phyloP scores from a whole-genome alignment of 1,284 basidiomycete species.

The Ustilago loliicola region DNA sequence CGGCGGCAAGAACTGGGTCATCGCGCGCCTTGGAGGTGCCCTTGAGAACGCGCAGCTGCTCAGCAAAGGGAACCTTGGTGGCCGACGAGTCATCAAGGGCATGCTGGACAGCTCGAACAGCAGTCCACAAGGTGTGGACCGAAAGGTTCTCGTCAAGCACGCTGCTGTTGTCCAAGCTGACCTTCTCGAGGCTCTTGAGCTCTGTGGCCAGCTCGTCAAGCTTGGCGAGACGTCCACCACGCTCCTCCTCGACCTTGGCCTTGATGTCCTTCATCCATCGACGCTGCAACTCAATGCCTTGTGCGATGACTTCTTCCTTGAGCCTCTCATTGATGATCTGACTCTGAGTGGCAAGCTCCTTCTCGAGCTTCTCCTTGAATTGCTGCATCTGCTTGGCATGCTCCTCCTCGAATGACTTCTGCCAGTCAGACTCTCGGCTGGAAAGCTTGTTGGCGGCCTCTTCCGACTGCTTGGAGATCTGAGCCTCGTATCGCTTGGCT shows the following conservation, averaged over 20 bases:
- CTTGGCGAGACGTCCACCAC: conserved; percentile 92
- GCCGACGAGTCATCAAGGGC: conserved; percentile 75
- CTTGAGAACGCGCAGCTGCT: conserved; percentile 86
- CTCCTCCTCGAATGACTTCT: conserved; percentile 85
- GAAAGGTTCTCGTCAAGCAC: conserved; percentile 91
- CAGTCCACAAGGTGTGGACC: conserved; percentile 78
- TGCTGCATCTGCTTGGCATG: conserved; percentile 80
- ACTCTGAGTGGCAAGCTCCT: conserved; percentile 88
- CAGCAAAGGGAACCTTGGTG: conserved; percentile 83
- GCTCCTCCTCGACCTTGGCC: conserved; percentile 93
- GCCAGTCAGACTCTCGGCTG: conserved; percentile 87
- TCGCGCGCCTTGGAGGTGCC: conserved; percentile 74
- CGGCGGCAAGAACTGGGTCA: conserved; percentile 72
- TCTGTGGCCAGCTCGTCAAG: conserved; percentile 91
- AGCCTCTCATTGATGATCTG: conserved; percentile 88
- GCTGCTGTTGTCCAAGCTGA: conserved; percentile 89
- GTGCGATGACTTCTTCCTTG: conserved; percentile 93
- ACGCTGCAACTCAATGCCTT: conserved; percentile 96
- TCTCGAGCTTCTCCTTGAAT: conserved; percentile 87
- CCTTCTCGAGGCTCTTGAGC: conserved; percentile 88
- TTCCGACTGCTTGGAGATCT: conserved; percentile 86
- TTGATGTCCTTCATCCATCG: conserved; percentile 97
- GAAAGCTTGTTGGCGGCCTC: conserved; percentile 85
- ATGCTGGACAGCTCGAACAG: conserved; percentile 70
- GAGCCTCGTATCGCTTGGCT: conserved; percentile 83